phyloP scores from a whole-genome alignment of 2,329 filamentous ascomycete genomes.

The Colletotrichum endophyticum region DNA sequence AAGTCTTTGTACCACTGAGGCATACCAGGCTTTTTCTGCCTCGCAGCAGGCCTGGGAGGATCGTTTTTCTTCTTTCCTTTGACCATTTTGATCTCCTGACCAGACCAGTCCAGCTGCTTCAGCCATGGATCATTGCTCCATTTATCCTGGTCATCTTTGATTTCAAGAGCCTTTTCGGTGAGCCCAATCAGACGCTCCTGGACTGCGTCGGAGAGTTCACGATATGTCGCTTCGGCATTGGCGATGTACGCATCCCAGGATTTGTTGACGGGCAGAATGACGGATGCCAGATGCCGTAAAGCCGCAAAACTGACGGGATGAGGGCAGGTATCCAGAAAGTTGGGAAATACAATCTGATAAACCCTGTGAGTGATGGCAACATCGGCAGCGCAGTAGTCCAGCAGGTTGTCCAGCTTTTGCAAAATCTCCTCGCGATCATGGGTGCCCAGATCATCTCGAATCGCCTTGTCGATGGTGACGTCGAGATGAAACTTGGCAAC shows the following conservation, averaged over 20 bases:
- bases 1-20: constrained; percentile 96
- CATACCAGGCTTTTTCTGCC: constrained; percentile 94
- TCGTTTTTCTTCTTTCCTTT: constrained; percentile 91
- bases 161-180: constrained; percentile 76
- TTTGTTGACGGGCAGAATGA: constrained; percentile 88
- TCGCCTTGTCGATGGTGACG: constrained; percentile 87
- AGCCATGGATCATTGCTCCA: constrained; percentile 90
- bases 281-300: constrained; percentile 87
- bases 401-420: constrained; percentile 76
- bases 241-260: constrained; percentile 86
- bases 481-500: constrained; percentile 97
- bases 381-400: constrained; percentile 95
- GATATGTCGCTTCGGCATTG: constrained; percentile 86
- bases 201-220: constrained; percentile 77
- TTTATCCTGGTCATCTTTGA: constrained; percentile 71
- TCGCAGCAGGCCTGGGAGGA: constrained; percentile 74
- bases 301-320: constrained; percentile 98
- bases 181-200: constrained; percentile 75
- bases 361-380: constrained; percentile 91
- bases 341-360: constrained; percentile 92
- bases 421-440: constrained; percentile 75
- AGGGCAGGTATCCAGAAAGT: constrained; percentile 87
- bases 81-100: constrained; percentile 87
- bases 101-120: constrained; percentile 92
- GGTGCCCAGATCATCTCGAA: constrained; percentile 85